Percentiles rank a stretch among this genome's conserved stretches.
Conservation (phyloP, 2,329 filamentous ascomycete species). For the Fusarium euwallaceae region DNA sequence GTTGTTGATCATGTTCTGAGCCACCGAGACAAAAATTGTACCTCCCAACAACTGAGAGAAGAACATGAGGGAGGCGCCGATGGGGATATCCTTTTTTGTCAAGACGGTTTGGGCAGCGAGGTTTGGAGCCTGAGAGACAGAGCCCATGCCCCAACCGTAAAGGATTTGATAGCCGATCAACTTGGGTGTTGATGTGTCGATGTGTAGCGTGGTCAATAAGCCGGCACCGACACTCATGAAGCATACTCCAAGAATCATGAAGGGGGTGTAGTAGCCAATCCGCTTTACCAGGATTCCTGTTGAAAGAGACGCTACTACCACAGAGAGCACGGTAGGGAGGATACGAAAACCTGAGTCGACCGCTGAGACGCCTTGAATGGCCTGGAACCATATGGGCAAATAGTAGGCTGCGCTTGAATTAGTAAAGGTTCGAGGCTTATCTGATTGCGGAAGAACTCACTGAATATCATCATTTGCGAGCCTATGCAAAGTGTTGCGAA, state of each 20-base stretch:
- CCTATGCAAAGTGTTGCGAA: conserved; percentile 44
- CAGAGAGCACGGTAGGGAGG: conserved; percentile 46
- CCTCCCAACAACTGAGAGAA: conserved; percentile 61
- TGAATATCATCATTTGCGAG: conserved; percentile 44
- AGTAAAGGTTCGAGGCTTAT: neutral
- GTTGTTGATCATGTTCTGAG: conserved; percentile 65
- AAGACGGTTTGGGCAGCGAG: conserved; percentile 62
- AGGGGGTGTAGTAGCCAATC: conserved; percentile 58
- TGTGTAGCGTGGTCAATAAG: conserved; percentile 55
- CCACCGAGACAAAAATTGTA: conserved; percentile 64
- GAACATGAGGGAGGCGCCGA: conserved; percentile 60
- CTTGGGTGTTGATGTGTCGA: conserved; percentile 26
- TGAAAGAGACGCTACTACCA: conserved; percentile 43
- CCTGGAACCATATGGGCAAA: conserved; percentile 66
- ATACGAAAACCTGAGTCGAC: conserved; percentile 48
- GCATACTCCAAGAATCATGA: conserved; percentile 52
- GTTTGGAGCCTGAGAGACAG: conserved; percentile 59
- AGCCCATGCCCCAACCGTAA: conserved; percentile 58
- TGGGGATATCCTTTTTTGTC: conserved; percentile 57
- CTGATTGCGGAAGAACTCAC: neutral
- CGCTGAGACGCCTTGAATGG: conserved; percentile 53
- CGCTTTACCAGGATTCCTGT: conserved; percentile 43
- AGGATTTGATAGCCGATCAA: conserved; percentile 54
- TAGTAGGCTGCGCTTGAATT: conserved; percentile 53
- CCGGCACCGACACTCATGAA: conserved; percentile 54